Percentiles rank a stretch among this genome's conserved stretches.
Evolutionary conservation across 2,329 filamentous ascomycete species (phyloP).

Genomic region (Cryphonectria naterciae): DNA sequence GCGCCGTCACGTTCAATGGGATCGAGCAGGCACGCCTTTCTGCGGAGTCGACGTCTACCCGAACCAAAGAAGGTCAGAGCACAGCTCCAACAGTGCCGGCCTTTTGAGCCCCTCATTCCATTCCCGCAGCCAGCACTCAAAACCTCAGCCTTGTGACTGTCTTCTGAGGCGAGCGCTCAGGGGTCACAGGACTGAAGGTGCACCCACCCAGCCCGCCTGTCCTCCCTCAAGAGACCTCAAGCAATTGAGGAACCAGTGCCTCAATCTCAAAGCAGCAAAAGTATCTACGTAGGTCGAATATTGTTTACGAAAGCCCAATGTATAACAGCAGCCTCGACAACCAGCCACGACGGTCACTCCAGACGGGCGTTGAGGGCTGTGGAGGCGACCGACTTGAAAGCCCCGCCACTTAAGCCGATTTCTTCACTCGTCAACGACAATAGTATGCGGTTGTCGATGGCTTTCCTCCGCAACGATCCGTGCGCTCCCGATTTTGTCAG

Average conservation of each 20-base stretch:
- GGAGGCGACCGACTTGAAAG: not conserved
- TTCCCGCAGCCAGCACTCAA: not conserved
- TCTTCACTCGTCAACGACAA: not conserved
- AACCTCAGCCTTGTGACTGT: not conserved
- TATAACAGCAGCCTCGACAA: slow-evolving; percentile 16
- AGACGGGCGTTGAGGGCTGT: slow-evolving; percentile 16
- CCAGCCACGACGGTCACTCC: slow-evolving; percentile 13
- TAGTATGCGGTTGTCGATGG: not conserved
- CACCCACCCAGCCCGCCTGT: slow-evolving; percentile 18
- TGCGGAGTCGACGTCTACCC: slow-evolving; percentile 1
- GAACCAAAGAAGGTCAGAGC: slow-evolving; percentile 5
- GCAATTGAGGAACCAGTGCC: slow-evolving; percentile 10
- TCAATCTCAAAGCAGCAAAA: slow-evolving; percentile 24
- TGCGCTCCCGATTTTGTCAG: not conserved
- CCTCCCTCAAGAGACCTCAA: slow-evolving; percentile 13
- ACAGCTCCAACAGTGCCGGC: not conserved
- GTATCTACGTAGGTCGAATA: slow-evolving; percentile 28
- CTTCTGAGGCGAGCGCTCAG: slow-evolving; percentile 2
- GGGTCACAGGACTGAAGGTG: slow-evolving; percentile 11
- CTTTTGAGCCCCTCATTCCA: not conserved
- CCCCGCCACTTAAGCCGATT: not conserved
- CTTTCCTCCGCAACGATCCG: not conserved
- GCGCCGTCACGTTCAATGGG: not conserved
- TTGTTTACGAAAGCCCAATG: slow-evolving; percentile 25
- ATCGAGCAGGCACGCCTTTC: not conserved